phyloP scores from a whole-genome alignment of 345 rosid species.

The Psidium guajava region DNA sequence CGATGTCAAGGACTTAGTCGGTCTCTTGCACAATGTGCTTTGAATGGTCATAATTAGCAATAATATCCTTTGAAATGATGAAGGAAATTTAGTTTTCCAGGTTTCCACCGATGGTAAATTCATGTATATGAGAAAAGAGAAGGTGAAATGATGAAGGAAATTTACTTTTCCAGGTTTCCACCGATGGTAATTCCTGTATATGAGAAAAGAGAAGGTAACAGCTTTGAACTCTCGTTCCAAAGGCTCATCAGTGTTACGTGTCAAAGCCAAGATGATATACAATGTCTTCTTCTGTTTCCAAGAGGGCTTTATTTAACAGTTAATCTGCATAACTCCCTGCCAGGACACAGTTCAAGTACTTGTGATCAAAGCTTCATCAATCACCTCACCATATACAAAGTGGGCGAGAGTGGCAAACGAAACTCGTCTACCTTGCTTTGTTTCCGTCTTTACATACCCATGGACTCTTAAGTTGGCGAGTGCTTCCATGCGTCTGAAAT shows the following conservation, averaged over 20 bases:
- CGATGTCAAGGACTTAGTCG: rapidly evolving
- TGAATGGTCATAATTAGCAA: background rate
- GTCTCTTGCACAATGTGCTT: background rate
- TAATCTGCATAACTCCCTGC: no score
- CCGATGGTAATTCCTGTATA: background rate
- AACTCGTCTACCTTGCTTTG: no score
- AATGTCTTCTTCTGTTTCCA: background rate
- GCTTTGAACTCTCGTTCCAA: background rate
- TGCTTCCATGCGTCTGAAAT: no score
- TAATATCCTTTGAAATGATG: background rate
- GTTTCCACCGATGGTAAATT: background rate
- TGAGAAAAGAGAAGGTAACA: background rate
- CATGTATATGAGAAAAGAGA: background rate
- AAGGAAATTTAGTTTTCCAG: background rate
- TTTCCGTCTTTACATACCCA: no score
- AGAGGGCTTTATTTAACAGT: background rate
- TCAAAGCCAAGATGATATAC: background rate
- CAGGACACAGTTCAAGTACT: background rate
- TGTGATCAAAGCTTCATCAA: background rate
- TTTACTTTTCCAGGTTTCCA: background rate
- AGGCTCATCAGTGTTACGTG: background rate
- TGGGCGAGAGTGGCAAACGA: no score
- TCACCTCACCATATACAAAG: no score
- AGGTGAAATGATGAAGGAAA: background rate
- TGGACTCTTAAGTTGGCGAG: no score